Evolutionary conservation across 495 filamentous ascomycete species (phyloP).

Genomic region (Hypoxylon rickii): DNA sequence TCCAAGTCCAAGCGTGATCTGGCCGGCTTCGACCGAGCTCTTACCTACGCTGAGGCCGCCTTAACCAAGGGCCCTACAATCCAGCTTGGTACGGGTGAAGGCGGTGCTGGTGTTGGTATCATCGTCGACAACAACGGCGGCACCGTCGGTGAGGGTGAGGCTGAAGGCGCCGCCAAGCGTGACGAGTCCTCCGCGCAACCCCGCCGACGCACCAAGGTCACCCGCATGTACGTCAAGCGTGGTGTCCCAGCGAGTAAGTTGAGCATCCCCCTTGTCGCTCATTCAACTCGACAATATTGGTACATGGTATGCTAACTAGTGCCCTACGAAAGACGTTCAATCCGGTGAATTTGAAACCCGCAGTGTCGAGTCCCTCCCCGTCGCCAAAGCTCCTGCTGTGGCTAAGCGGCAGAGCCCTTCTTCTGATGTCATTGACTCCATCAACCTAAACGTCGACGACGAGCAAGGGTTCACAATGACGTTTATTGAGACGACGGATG

Average conservation of each 20-base stretch:
- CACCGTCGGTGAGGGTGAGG: constrained; percentile 14
- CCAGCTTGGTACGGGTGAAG: constrained; percentile 52
- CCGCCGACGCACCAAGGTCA: constrained; percentile 49
- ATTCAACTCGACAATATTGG: not conserved
- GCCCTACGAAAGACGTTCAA: constrained; percentile 39
- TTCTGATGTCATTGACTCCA: constrained; percentile 45
- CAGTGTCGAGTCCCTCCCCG: constrained; percentile 32
- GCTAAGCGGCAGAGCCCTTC: constrained; percentile 36
- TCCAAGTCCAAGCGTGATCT: constrained; percentile 47
- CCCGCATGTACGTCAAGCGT: constrained; percentile 54
- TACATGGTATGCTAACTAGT: constrained; percentile 18
- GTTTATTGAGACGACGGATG: constrained; percentile 51
- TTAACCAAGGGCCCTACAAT: constrained; percentile 51
- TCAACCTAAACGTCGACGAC: constrained; percentile 55
- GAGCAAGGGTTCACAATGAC: constrained; percentile 55
- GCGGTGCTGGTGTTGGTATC: constrained; percentile 55
- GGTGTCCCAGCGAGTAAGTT: constrained; percentile 51
- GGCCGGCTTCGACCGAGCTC: constrained; percentile 53
- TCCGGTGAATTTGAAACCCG: constrained; percentile 36
- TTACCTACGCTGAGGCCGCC: constrained; percentile 51
- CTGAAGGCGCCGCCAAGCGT: constrained; percentile 33
- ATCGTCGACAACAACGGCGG: constrained; percentile 48
- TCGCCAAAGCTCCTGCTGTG: constrained; percentile 22
- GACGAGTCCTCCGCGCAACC: constrained; percentile 39
- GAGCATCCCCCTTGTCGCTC: not conserved